Evolutionary conservation across 2,329 filamentous ascomycete species (phyloP), one percentile per base, ranked within the genome.

Genomic region (Alternaria sp.): DNA sequence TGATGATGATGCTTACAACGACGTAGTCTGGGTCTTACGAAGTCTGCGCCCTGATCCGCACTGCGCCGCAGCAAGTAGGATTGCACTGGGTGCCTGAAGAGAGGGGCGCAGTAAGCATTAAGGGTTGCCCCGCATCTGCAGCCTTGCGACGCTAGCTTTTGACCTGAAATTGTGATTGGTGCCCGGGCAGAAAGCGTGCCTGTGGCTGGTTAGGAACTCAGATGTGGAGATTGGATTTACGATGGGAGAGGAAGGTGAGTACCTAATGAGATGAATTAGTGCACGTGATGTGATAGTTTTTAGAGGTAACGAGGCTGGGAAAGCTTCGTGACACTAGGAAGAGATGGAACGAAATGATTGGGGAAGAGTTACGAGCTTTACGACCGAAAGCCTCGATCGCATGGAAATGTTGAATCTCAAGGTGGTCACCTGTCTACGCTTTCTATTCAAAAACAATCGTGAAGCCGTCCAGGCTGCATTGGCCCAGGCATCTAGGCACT

Each of bases 101-200:
- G 46, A 50, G 46, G 32, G 46, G 32, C 30, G 46, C 16, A 22
- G 46, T 38, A 36, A 36, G 46, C 46, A 32, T 50, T 27, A 25
- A 50, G 46, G 46, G 46, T 27, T 38, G 46, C 46, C 46, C 46
- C 46, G 46, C 46, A 50, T 27, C 32, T 50, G 46, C 46, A 50
- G 46, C 46, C 30, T 38, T 27, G 46, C 30, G 46, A 22, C 46
- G 46, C 46, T 38, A 50, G 46, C 30, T 12, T 38, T 50, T 27
- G 20, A 10, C 46, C 46, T 50, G 9, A 32, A 25, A 18, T 22
- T 27, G 30, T 50, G 46, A 50, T 50, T 50, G 46, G 46, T 50
- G 46, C 32, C 46, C 32, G 46, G 30, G 46, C 46, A 36, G 46
- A 25, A 49, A 49, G 46, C 46, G 46, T 49, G 46, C 30, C 46